Conservation (phyloP, 176 grass and related monocot species). For the Metroxylon sagu region DNA sequence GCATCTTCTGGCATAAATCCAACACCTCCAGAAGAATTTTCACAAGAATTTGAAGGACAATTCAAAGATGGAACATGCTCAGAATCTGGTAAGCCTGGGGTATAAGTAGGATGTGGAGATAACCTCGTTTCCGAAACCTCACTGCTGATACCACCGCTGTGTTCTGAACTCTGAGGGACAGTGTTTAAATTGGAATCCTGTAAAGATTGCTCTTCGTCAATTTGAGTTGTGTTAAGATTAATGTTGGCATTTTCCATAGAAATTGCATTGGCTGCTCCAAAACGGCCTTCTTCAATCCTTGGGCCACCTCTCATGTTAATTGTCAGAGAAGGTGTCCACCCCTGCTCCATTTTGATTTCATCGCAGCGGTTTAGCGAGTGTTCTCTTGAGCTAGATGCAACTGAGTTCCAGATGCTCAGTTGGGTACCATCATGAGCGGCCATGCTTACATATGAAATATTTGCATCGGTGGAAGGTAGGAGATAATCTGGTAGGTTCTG, state of each 20-base stretch:
- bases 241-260: slow-evolving; percentile 38
- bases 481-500: slow-evolving; percentile 42
- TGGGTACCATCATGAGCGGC: slow-evolving; percentile 29
- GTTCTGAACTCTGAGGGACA: slow-evolving; percentile 19
- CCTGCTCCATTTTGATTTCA: slow-evolving; percentile 35
- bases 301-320: slow-evolving; percentile 24
- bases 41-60: slow-evolving; percentile 28
- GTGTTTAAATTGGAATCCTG: slow-evolving; percentile 33
- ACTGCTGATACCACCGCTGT: slow-evolving; percentile 16
- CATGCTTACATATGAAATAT: slow-evolving; percentile 30
- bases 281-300: slow-evolving; percentile 39
- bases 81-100: slow-evolving; percentile 22
- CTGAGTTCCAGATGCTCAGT: slow-evolving; percentile 49
- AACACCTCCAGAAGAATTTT: slow-evolving; percentile 33
- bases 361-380: slow-evolving; percentile 25
- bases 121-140: slow-evolving; percentile 28
- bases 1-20: slow-evolving; percentile 34
- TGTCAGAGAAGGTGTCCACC: slow-evolving; percentile 2
- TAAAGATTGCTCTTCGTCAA: slow-evolving; percentile 13
- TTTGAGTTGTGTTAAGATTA: slow-evolving; percentile 24
- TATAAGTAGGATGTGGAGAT: slow-evolving; percentile 33
- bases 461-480: slow-evolving; percentile 13
- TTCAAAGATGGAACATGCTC: slow-evolving; percentile 32
- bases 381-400: slow-evolving; percentile 40
- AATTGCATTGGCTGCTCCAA: slow-evolving; percentile 24